Evolutionary conservation across 2,329 filamentous ascomycete genomes (phyloP), one percentile per base, ranked within the genome.

Genomic region (Ophiostoma fasciatum): DNA sequence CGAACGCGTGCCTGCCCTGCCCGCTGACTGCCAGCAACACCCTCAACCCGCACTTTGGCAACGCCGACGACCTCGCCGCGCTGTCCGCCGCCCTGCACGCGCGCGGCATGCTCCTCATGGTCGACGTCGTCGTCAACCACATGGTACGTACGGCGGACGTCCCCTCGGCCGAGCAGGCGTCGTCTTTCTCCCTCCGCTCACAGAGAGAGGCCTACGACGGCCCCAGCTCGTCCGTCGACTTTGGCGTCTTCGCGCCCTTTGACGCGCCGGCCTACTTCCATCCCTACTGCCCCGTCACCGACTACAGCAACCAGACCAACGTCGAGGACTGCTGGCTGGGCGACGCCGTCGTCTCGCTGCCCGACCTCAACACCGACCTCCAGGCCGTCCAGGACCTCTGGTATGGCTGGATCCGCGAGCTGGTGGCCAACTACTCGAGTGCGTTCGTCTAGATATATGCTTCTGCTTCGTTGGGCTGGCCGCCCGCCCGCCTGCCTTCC

Each of bases 261-360:
- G 65, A 77, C 50, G 54, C 66, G 20, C 40, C 60, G 14, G 62
- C 61, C 18, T 74, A 74, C 46, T 82, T 71, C 54, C 74, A 82
- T 49, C 30, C 63, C 2, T 68, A 64, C 47, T 81, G 77, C 52
- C 47, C 71, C 39, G 51, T 55, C 15, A 18, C 31, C 35, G 62
- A 63, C 40, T 49, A 77, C 50, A 76, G 52, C 26, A 54, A 75
- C 48, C 58, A 71, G 43, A 58, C 50, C n/a, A 31, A 57, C 44
- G 49, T 63, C 40, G 58, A 65, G 44, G 45, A 55, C 39, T 79
- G 74, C 57, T 56, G 52, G 53, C 55, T 67, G 14, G 66, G 65
- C 15, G 61, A 65, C 39, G 58, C 57, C n/a, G 62, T 59, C 13
- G 63, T 71, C n/a, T 59, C 63, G 0, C 64, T 82, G 1, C 72